Percentiles rank a stretch among this genome's conserved stretches.
Conservation (phyloP, 2,329 filamentous ascomycete genomes). For the Ceratocystis alfenasii region DNA sequence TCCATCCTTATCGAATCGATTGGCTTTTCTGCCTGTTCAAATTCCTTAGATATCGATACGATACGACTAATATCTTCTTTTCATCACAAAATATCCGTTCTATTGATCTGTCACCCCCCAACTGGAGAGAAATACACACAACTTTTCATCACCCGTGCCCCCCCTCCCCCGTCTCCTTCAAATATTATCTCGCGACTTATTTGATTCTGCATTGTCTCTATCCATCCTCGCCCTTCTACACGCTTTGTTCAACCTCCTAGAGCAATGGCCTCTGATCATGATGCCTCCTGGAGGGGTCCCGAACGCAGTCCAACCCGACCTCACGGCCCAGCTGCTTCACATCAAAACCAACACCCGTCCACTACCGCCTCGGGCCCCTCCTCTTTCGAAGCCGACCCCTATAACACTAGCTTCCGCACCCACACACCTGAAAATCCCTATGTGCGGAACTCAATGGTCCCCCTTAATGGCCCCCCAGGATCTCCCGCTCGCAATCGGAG, state of each 20-base stretch:
- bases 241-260: neutral
- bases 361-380: conserved; percentile 12
- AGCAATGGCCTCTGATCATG: conserved; percentile 21
- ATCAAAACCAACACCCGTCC: neutral
- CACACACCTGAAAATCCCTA: conserved; percentile 19
- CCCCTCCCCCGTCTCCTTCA: no score
- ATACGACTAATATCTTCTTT: neutral
- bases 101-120: neutral
- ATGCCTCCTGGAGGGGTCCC: conserved; percentile 21
- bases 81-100: neutral
- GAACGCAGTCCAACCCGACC: conserved; percentile 20
- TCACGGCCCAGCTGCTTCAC: conserved; percentile 7
- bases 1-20: neutral
- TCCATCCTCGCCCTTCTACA: neutral
- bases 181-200: neutral
- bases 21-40: neutral
- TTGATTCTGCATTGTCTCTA: neutral
- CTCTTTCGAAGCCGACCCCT: conserved; percentile 19
- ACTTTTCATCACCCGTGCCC: neutral
- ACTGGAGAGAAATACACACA: neutral
- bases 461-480: conserved; percentile 13
- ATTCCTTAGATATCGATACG: neutral
- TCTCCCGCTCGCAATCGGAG: conserved; percentile 20
- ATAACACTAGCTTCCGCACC: conserved; percentile 15
- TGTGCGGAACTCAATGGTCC: conserved; percentile 13